Conservation (phyloP, 2,329 filamentous ascomycete species). For the Ploettnerulaceae sp. region DNA sequence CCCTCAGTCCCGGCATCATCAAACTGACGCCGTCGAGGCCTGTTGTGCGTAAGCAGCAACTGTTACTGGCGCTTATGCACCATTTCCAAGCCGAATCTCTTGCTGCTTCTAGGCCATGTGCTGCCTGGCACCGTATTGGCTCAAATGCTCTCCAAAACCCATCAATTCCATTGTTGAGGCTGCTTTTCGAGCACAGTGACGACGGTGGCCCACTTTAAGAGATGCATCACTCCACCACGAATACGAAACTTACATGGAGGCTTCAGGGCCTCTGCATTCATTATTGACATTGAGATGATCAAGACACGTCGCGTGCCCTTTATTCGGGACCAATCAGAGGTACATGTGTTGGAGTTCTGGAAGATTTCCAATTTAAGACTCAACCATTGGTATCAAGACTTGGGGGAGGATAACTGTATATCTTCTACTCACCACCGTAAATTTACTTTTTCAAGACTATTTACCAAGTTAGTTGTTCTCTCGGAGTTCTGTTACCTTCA, state of each 20-base stretch:
- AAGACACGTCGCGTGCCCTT: constrained; percentile 1
- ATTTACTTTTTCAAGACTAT: too few relatives aligned
- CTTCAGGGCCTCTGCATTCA: neutral
- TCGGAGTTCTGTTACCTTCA: too few relatives aligned
- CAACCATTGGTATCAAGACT: too few relatives aligned
- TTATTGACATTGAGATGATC: neutral
- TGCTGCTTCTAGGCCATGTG: constrained; percentile 12
- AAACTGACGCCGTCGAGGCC: constrained; percentile 10
- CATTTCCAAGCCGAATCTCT: constrained; percentile 1
- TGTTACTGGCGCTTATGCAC: constrained; percentile 16
- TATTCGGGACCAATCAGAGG: too few relatives aligned
- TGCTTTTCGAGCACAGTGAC: constrained; percentile 7
- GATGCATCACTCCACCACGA: constrained; percentile 5
- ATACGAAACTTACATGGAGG: constrained; percentile 9
- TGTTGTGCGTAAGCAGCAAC: constrained; percentile 14
- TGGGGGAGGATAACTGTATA: too few relatives aligned
- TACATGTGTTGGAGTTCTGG: too few relatives aligned
- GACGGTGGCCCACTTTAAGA: constrained; percentile 12
- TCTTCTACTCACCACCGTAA: too few relatives aligned
- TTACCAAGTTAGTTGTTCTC: too few relatives aligned
- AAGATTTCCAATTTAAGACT: too few relatives aligned
- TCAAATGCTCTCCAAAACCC: neutral
- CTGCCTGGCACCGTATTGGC: neutral
- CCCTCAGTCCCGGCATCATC: constrained; percentile 4
- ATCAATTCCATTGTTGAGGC: neutral